Conservation (phyloP, 345 rosid genomes). For the Geranium brycei region DNA sequence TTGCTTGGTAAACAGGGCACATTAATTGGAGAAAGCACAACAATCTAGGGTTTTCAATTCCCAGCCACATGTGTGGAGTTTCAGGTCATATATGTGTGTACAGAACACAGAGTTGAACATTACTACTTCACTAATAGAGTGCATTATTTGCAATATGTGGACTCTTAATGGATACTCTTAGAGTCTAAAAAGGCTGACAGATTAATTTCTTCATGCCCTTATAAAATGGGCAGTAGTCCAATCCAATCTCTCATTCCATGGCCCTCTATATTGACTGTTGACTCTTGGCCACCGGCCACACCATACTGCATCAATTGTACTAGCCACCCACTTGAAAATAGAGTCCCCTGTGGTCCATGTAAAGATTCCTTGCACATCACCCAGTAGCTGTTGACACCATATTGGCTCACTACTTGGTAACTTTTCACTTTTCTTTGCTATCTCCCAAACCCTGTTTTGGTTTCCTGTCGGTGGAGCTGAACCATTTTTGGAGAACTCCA, state of each 20-base stretch:
- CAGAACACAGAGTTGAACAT: not conserved
- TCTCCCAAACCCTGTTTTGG: not conserved
- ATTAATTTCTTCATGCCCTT: not conserved
- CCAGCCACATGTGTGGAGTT: not conserved
- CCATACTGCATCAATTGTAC: not conserved
- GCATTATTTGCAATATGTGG: not conserved
- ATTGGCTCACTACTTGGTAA: not conserved
- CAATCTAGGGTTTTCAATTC: not conserved
- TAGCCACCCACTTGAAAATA: not conserved
- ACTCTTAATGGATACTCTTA: not conserved
- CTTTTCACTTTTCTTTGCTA: not conserved
- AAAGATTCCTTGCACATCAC: not conserved
- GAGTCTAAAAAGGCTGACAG: not conserved
- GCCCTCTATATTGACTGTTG: not conserved
- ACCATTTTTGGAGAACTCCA: not conserved
- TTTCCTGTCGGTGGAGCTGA: not conserved
- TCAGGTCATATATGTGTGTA: not conserved
- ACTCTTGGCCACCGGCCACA: not conserved
- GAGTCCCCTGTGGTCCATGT: not conserved
- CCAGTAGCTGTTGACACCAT: not conserved
- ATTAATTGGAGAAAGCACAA: not conserved
- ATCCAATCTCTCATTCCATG: not conserved
- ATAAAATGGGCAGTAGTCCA: not conserved
- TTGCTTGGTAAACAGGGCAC: not conserved
- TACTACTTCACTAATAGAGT: not conserved